These are phyloP conservation scores for Uncinocarpus reesii DNA, from an alignment of 2,329 filamentous ascomycete genomes.

Conservation along the genomic window DNA sequence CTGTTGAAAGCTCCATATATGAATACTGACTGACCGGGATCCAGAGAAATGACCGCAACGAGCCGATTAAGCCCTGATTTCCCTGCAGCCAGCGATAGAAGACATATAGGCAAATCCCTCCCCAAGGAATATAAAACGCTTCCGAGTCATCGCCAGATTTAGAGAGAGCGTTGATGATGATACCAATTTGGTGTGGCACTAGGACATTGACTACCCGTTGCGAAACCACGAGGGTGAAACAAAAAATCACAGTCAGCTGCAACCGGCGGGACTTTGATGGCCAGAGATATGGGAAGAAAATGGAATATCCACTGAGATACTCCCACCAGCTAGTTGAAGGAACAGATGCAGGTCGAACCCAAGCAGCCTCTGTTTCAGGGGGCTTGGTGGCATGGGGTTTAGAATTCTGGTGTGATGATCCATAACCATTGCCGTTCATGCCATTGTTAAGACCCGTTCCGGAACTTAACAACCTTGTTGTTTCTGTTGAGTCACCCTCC, in stretches of 20 bases:
- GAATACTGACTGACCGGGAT: constrained; percentile 96
- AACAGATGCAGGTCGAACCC: constrained; percentile 78
- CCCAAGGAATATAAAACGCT: constrained; percentile 55
- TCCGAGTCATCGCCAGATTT: constrained; percentile 46
- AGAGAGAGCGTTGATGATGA: constrained; percentile 65
- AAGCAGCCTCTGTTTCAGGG: constrained; percentile 60
- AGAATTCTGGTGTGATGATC: constrained; percentile 36
- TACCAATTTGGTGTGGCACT: constrained; percentile 71
- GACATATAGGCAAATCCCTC: constrained; percentile 64
- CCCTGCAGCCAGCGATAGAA: constrained; percentile 74
- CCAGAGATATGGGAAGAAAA: constrained; percentile 97
- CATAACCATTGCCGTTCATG: constrained; percentile 43
- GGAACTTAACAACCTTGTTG: constrained; percentile 34
- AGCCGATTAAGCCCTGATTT: constrained; percentile 75
- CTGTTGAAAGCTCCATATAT: constrained; percentile 84
- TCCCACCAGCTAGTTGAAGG: constrained; percentile 92
- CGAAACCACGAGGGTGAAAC: constrained; percentile 66
- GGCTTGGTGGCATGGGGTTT: constrained; percentile 36
- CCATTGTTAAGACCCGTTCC: constrained; percentile 30
- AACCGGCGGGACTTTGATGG: constrained; percentile 67
- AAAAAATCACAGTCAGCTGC: constrained; percentile 68
- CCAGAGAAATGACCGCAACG: constrained; percentile 74
- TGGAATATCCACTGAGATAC: constrained; percentile 79
- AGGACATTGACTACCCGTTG: constrained; percentile 79
- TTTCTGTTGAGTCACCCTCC: constrained; percentile 31